Percentiles rank a stretch among this genome's conserved stretches.
These are phyloP conservation scores for Leccinellum albellum DNA, from an alignment of 768 basidiomycete genomes.

Conservation along the genomic window DNA sequence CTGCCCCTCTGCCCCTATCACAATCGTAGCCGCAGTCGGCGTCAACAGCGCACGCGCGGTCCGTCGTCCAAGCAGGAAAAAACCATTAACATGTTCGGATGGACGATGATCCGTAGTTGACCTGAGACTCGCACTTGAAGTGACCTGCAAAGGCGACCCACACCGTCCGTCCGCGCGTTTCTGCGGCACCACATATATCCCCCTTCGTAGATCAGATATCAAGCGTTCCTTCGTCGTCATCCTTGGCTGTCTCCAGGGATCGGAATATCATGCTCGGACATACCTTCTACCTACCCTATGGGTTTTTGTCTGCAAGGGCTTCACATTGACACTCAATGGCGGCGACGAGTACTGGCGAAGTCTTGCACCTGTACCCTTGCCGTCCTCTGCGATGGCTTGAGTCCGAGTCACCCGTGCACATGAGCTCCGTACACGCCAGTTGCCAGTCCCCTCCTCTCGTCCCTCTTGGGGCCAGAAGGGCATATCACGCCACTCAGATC, in stretches of 20 bases:
- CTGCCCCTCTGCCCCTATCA: background rate
- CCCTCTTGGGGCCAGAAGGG: background rate
- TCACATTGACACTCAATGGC: background rate
- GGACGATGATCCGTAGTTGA: background rate
- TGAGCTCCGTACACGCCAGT: conserved; percentile 12
- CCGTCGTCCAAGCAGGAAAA: conserved; percentile 6
- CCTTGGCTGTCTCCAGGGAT: background rate
- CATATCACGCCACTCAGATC: background rate
- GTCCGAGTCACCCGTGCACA: background rate
- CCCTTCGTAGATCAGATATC: background rate
- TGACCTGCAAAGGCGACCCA: background rate
- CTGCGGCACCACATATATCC: conserved; percentile 20
- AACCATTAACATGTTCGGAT: background rate
- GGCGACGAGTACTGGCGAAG: conserved; percentile 7
- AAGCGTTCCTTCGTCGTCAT: background rate
- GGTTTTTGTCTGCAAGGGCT: background rate
- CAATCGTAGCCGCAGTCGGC: background rate
- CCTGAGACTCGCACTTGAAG: background rate
- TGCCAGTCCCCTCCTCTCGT: conserved; percentile 4
- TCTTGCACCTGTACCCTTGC: background rate
- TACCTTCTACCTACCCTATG: background rate
- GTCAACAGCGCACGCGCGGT: conserved; percentile 7
- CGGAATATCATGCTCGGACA: background rate
- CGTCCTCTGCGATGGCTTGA: background rate
- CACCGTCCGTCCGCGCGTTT: conserved; percentile 4